phyloP scores from a whole-genome alignment of 129 eudicot genomes.

The Flaveria bidentis region DNA sequence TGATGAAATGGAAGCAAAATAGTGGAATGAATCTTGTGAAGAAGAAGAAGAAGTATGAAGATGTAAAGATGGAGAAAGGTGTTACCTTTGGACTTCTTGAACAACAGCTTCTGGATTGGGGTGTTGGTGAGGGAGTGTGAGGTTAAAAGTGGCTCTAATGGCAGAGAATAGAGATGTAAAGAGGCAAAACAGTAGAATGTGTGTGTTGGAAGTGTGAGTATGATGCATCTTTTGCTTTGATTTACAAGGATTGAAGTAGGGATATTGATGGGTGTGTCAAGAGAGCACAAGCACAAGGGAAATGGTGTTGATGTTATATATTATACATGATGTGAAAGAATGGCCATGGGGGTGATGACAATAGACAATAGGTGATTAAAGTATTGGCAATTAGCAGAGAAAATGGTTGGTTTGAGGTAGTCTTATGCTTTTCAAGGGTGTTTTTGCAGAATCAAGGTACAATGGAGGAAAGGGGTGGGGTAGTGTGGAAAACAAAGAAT shows the following conservation, averaged over 20 bases:
- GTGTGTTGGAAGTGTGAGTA: conserved; percentile 28
- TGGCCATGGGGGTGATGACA: too few relatives aligned
- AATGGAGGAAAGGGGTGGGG: too few relatives aligned
- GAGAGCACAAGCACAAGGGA: conserved; percentile 24
- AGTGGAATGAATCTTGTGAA: neutral
- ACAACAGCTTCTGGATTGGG: conserved; percentile 90
- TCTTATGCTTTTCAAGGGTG: too few relatives aligned
- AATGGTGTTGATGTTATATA: conserved; percentile 15
- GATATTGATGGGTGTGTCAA: conserved; percentile 23
- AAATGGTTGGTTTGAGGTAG: too few relatives aligned
- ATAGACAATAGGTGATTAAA: too few relatives aligned
- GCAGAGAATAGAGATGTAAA: conserved; percentile 40
- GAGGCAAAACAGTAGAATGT: conserved; percentile 59
- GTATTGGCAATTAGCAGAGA: too few relatives aligned
- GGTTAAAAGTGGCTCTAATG: conserved; percentile 52
- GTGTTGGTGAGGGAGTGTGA: conserved; percentile 86
- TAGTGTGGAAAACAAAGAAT: too few relatives aligned
- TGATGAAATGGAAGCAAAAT: neutral
- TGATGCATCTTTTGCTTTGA: conserved; percentile 45
- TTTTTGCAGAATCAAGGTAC: too few relatives aligned
- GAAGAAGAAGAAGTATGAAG: neutral
- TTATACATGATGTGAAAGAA: neutral
- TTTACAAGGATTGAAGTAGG: conserved; percentile 21
- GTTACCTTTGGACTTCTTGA: conserved; percentile 76
- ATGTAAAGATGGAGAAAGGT: conserved; percentile 1